phyloP scores from a whole-genome alignment of 139 green algal genomes.

The Zygnema circumcarinatum region DNA sequence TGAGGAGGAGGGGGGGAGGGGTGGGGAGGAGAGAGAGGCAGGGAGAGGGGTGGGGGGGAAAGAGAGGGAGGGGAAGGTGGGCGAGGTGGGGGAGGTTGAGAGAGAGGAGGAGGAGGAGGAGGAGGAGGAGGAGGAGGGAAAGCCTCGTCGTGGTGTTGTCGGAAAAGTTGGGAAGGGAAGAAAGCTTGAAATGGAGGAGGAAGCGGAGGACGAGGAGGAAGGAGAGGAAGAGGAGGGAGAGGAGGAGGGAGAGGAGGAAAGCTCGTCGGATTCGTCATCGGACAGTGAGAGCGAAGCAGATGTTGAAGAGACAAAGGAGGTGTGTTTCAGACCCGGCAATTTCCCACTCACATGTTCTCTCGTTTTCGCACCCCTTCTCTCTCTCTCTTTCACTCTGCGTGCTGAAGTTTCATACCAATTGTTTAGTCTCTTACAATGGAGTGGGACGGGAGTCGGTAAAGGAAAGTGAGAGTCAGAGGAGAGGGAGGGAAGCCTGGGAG shows the following conservation, averaged over 20 bases:
- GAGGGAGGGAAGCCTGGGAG: too few relatives aligned
- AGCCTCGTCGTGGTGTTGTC: neutral
- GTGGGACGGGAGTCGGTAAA: too few relatives aligned
- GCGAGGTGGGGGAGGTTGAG: constrained; percentile 30
- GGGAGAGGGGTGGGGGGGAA: constrained; percentile 6
- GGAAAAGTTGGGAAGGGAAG: constrained; percentile 28
- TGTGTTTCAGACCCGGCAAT: too few relatives aligned
- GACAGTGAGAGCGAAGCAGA: constrained; percentile 13
- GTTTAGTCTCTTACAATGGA: too few relatives aligned
- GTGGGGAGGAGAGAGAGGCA: constrained; percentile 46
- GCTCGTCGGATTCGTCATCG: constrained; percentile 12
- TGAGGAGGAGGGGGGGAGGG: neutral
- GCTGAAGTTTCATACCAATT: too few relatives aligned
- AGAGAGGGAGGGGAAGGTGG: constrained; percentile 51
- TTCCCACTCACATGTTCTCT: too few relatives aligned
- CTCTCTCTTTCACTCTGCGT: neutral
- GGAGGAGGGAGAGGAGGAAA: constrained; percentile 36
- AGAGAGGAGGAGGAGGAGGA: constrained; percentile 62
- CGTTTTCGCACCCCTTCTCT: neutral
- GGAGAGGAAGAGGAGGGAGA: constrained; percentile 36
- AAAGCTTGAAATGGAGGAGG: constrained; percentile 30
- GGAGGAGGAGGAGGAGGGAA: constrained; percentile 7
- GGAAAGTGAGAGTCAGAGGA: too few relatives aligned
- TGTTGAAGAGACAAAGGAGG: constrained; percentile 33
- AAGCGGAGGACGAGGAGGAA: constrained; percentile 48